phyloP scores from a whole-genome alignment of 371 early-diverging fungal genomes.

The Catenaria anguillulae region DNA sequence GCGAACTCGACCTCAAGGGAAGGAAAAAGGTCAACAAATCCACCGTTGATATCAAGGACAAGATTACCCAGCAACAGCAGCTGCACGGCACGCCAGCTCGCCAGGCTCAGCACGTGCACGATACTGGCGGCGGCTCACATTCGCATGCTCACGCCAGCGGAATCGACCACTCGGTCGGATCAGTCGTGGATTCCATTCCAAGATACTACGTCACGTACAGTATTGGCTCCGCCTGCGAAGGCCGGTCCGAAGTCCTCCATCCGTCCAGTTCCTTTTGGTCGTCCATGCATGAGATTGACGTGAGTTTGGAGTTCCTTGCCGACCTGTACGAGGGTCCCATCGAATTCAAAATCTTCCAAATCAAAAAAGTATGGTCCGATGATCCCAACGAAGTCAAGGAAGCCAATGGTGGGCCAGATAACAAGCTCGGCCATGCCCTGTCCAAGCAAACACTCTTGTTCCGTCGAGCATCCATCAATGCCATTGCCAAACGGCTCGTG shows the following conservation, averaged over 20 bases:
- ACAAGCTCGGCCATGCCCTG: neutral
- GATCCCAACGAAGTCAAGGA: neutral
- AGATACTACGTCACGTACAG: slow-evolving; percentile 1
- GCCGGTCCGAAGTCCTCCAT: slow-evolving; percentile 1
- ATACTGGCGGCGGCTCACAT: neutral
- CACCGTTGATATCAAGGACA: neutral
- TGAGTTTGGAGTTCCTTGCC: slow-evolving; percentile 3
- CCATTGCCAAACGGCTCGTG: slow-evolving; percentile 4
- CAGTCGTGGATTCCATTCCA: too few relatives aligned
- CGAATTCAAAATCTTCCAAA: slow-evolving; percentile 6
- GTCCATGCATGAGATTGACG: neutral
- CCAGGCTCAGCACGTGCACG: neutral
- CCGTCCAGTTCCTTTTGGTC: neutral
- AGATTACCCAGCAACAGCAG: neutral
- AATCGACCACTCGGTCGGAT: too few relatives aligned
- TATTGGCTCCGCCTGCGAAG: neutral
- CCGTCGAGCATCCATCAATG: slow-evolving; percentile 2
- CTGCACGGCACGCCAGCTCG: neutral
- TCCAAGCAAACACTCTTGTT: slow-evolving; percentile 5
- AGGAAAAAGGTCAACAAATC: slow-evolving; percentile 1
- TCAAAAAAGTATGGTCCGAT: neutral
- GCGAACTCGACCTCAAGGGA: neutral
- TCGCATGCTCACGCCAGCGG: too few relatives aligned
- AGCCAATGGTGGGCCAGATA: neutral
- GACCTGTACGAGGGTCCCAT: slow-evolving; percentile 5